A percentile compares a stretch with the other conserved stretches of the same genome.
Evolutionary conservation across 345 rosid genomes (phyloP).

Genomic region (Corchorus olitorius): DNA sequence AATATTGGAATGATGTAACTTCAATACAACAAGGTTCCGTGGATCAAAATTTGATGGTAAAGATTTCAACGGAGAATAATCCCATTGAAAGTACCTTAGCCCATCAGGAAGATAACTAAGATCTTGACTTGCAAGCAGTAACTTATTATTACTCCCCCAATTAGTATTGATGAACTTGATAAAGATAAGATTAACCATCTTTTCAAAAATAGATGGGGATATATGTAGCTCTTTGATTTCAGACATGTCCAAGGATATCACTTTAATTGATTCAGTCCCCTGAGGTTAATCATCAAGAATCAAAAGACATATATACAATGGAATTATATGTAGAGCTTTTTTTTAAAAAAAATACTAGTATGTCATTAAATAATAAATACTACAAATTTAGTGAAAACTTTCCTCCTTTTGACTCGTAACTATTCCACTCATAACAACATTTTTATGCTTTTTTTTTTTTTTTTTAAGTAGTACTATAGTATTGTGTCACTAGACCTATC

Average conservation of each 20-base stretch:
- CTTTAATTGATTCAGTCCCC: conserved; percentile 36
- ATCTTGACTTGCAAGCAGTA: conserved; percentile 4
- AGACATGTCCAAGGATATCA: conserved; percentile 32
- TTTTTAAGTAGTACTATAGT: no score
- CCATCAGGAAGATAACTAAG: conserved; percentile 31
- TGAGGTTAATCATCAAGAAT: background rate
- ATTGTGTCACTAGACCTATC: no score
- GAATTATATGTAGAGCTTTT: no score
- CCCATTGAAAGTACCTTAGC: conserved; percentile 39
- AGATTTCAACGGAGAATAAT: conserved; percentile 29
- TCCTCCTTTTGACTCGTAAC: no score
- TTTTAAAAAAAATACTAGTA: no score
- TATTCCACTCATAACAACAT: no score
- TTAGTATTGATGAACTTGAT: background rate
- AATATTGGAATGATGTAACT: conserved; percentile 25
- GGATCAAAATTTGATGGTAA: conserved; percentile 28
- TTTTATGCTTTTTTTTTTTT: no score
- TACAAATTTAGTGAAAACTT: no score
- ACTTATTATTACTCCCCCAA: background rate
- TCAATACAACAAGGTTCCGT: conserved; percentile 30
- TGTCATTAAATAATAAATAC: no score
- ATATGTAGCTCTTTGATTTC: conserved; percentile 24
- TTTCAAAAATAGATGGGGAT: conserved; percentile 29
- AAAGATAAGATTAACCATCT: conserved; percentile 28
- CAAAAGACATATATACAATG: no score